Evolutionary conservation across 768 basidiomycete genomes (phyloP), one percentile per base, ranked within the genome.

Genomic region (Xerocomus spinulosus): DNA sequence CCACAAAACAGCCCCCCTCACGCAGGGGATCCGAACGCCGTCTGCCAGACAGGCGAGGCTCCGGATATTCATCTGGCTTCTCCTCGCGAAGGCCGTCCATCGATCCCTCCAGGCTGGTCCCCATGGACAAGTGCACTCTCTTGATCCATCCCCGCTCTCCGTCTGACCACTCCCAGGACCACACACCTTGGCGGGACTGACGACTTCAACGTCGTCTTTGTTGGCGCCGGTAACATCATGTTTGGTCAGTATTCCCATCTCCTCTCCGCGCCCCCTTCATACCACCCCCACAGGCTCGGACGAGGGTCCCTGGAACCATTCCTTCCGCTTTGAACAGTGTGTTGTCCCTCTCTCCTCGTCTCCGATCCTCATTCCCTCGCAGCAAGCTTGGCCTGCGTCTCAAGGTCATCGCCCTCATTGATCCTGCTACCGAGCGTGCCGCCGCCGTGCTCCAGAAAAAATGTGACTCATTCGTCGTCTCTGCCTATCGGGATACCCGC

Each of bases 191-290:
- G 73, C 45, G 84, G 82, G 14, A 69, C 80, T 40, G 80, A 86
- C 55, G 76, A 85, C 61, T 96, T 96, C 77, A 95, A 96, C 66
- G 84, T 98, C 45, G 82, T 95, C 65, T 93, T 95, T 69, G 75
- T 98, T 57, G 94, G 94, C 42, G 94, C 94, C 23, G 94, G 93
- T 14, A 95, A 96, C 71, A 94, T 97, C 72, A 96, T 96, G 92
- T 98, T 98, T 64, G 94, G 93, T 82, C 44, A 47, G 70, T 29
- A 25, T n/a, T 32, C 43, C 29, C 46, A 49, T 23, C n/a, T 36
- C 25, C 17, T 26, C 17, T 26, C 41, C 36, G 34, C 48, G 29
- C 24, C 45, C 15, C 29, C 18, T 51, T 51, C 35, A 62, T 46
- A 13, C 29, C 30, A 14, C 20, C 15, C 44, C 35, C 36, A 21